Evolutionary conservation across 2,329 filamentous ascomycete species (phyloP).

Genomic region (Dactylellina cionopaga): DNA sequence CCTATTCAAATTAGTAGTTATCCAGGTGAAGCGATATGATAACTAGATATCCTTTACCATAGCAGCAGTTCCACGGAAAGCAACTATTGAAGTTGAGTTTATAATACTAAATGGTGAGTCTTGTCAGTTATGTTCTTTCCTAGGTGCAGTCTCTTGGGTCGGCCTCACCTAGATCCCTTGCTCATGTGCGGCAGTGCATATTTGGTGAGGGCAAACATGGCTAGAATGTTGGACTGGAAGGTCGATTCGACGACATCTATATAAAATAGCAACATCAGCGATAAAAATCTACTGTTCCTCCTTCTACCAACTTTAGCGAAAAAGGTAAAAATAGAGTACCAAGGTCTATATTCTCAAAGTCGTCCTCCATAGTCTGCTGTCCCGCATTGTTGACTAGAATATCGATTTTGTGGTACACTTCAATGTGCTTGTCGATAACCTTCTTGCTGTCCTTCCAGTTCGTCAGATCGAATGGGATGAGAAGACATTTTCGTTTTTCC

Average conservation of each 20-base stretch:
- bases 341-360: slow-evolving; percentile 68
- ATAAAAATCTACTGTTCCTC: neutral
- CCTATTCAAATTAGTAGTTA: too few species aligned
- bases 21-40: too few species aligned
- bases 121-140: neutral
- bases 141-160: slow-evolving; percentile 59
- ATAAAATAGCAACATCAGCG: neutral
- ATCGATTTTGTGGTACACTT: slow-evolving; percentile 63
- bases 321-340: slow-evolving; percentile 8
- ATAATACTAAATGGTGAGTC: slow-evolving; percentile 63
- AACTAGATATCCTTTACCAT: slow-evolving; percentile 59
- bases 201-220: slow-evolving; percentile 71
- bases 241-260: slow-evolving; percentile 66
- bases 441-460: slow-evolving; percentile 65
- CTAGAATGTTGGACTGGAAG: slow-evolving; percentile 69
- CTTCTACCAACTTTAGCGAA: neutral
- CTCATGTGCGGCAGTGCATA: slow-evolving; percentile 68
- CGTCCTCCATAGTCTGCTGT: slow-evolving; percentile 56
- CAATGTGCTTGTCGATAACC: slow-evolving; percentile 67
- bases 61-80: slow-evolving; percentile 65
- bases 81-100: slow-evolving; percentile 68
- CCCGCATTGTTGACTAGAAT: slow-evolving; percentile 68
- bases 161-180: slow-evolving; percentile 60
- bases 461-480: slow-evolving; percentile 65
- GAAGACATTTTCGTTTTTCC: slow-evolving; percentile 64